These are phyloP conservation scores for Colletotrichum caudatum DNA, from an alignment of 2,329 filamentous ascomycete species.

Conservation along the genomic window DNA sequence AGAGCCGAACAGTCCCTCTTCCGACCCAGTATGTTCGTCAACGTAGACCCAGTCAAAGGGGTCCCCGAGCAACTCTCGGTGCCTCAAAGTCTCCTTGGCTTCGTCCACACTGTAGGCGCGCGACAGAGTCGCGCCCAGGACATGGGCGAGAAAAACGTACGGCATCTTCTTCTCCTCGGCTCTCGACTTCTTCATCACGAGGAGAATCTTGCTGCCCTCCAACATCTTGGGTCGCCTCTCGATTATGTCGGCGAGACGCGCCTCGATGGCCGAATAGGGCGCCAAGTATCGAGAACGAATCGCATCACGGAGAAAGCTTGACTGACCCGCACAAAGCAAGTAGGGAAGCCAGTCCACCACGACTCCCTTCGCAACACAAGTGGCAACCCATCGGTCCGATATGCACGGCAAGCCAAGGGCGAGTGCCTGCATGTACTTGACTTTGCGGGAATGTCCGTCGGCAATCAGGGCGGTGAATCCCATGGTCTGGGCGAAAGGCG, in stretches of 20 bases:
- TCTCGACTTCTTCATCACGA: constrained; percentile 75
- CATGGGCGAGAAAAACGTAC: constrained; percentile 84
- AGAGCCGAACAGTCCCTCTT: constrained; percentile 60
- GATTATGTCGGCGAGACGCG: constrained; percentile 69
- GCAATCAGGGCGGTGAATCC: constrained; percentile 90
- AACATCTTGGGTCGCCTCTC: constrained; percentile 72
- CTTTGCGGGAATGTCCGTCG: constrained; percentile 85
- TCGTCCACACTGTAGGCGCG: constrained; percentile 74
- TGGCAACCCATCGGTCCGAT: constrained; percentile 81
- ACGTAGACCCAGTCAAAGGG: constrained; percentile 85
- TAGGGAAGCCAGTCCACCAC: constrained; percentile 84
- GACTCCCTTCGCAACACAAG: constrained; percentile 72
- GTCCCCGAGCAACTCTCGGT: constrained; percentile 59
- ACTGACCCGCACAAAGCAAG: constrained; percentile 86
- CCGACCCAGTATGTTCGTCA: constrained; percentile 71
- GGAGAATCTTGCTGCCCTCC: constrained; percentile 73
- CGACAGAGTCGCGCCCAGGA: constrained; percentile 79
- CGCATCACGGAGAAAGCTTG: constrained; percentile 79
- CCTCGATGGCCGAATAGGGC: constrained; percentile 69
- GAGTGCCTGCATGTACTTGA: constrained; percentile 95
- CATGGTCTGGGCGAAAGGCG: constrained; percentile 61
- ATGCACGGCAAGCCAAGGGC: constrained; percentile 90
- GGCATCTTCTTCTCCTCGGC: constrained; percentile 74
- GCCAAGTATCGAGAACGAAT: constrained; percentile 78
- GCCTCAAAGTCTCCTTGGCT: constrained; percentile 69